Base-by-base conservation (phyloP, 495 filamentous ascomycete genomes). In the Penicillium silybi region DNA sequence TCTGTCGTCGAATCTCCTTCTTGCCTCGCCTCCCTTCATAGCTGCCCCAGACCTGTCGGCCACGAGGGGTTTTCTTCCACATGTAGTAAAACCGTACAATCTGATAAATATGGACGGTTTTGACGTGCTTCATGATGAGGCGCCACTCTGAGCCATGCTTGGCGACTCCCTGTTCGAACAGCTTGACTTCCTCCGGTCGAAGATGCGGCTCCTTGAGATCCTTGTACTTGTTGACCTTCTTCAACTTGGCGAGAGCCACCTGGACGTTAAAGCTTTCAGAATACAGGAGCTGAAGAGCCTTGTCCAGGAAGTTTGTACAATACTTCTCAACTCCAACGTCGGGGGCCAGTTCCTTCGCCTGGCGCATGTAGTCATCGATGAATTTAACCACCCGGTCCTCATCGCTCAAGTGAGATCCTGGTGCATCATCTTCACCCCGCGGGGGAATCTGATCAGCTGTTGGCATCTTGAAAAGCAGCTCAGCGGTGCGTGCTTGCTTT, bases 51-150 rank as follows among this genome's bases (percentile, higher is more conserved):
- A 99, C 80, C 59, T 91, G 82, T 58, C 81, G 84, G 23, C 95
- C 93, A 41, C 83, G 79, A 1, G 87, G 81, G 0, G 91, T 90
- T 67, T 97, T 97, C 76, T 99, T 99, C 95, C 95, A 99, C 59
- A 87, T 87, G 67, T 97, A 97, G 66, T 97, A 99, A 53, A 87
- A 95, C 10, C 93, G 85, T 23, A 93, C 89, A 50, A 97, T 87
- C 43, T 89, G 82, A 27, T 81, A 83, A 53, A 89, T 80, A 37
- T 79, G 82, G 25, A 90, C 80, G 0, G 87, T 88, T 25, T 73
- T 70, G 58, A 96, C 87, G 65, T 96, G 88, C 58, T 87, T 86
- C 40, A 85, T 90, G 42, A 97, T 83, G 54, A 78, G 80, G 51
- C 90, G 84, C 59, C 90, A 82, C 68, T 99, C 93, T 0, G 93